phyloP scores from a whole-genome alignment of 345 rosid species.

The Brassica nigra region DNA sequence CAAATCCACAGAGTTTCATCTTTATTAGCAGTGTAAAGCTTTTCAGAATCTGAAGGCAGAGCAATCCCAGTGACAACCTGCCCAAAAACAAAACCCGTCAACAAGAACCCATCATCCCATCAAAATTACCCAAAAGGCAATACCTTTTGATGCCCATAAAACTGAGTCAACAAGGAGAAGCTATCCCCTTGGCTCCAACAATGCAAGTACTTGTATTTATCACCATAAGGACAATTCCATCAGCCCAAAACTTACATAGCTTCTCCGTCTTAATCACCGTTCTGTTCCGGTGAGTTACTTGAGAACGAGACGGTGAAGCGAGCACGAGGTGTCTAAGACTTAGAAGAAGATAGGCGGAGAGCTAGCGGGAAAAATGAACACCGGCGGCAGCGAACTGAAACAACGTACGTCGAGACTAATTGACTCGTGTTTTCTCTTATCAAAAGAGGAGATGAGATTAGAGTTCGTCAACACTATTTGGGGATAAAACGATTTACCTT shows the following conservation, averaged over 20 bases:
- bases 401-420: no score
- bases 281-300: slow-evolving; percentile 31
- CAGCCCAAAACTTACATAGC: slow-evolving; percentile 81
- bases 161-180: slow-evolving; percentile 71
- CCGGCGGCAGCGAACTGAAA: no score
- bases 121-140: not conserved
- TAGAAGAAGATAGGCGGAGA: no score
- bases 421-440: no score
- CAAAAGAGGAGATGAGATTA: no score
- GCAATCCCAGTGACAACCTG: slow-evolving; percentile 91
- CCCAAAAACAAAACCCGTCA: not conserved
- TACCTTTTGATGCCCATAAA: slow-evolving; percentile 90
- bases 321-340: no score
- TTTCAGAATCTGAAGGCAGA: slow-evolving; percentile 76
- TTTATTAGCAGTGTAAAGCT: slow-evolving; percentile 83
- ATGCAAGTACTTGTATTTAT: slow-evolving; percentile 76
- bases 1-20: slow-evolving; percentile 82
- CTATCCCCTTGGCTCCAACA: slow-evolving; percentile 79
- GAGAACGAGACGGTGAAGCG: no score
- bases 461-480: no score
- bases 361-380: no score
- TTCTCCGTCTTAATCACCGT: slow-evolving; percentile 61
- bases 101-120: not conserved
- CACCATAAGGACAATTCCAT: slow-evolving; percentile 78
- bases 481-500: no score